Evolutionary conservation across 2,329 filamentous ascomycete species (phyloP), one percentile per base, ranked within the genome.

Genomic region (Aspergillus novofumigatus): DNA sequence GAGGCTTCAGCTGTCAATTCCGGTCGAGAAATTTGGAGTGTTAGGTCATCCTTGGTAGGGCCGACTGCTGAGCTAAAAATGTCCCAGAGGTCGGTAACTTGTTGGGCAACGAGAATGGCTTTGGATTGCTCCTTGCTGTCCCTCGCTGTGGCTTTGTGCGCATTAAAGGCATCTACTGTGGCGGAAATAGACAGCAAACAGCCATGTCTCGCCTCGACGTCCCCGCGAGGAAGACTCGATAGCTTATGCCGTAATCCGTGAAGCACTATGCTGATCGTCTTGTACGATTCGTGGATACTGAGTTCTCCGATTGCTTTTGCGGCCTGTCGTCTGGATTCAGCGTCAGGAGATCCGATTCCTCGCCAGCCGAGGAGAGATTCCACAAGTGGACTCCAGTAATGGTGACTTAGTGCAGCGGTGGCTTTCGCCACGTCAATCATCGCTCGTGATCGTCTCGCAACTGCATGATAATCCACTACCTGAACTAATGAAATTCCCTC

Each of bases 401-500:
- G 68, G 8, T 70, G 65, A 29, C 86, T 84, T 4, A 97, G 76
- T n/a, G 76, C 78, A 0, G 90, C 85, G 0, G 89, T 88, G 41
- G 82, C 81, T 11, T 85, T 77, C 0, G 90, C 86, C 10, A 97
- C 91, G 49, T 92, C 85, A 44, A 86, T 82, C 66, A 96, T 87
- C 3, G 92, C 93, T 62, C 90, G 84, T 17, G 89, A 88, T 25
- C 93, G 84, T n/a, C 95, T 82, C 2, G 94, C 93, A 21, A 99
- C 92, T 41, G 91, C 85, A 70, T 96, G 92, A 68, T 97, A 99
- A 69, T 99, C 94, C 1, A 97, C 90, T 1, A 85, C 83, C 69
- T 97, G 94, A 0, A 97, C 91, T 1, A 97, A 81, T 45, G 85
- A 76, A 56, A 99, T 97, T 0, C 93, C 94, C 66, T 92, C 80